These are phyloP conservation scores for Torulaspora indica DNA, from an alignment of 805 yeast species.

Conservation along the genomic window DNA sequence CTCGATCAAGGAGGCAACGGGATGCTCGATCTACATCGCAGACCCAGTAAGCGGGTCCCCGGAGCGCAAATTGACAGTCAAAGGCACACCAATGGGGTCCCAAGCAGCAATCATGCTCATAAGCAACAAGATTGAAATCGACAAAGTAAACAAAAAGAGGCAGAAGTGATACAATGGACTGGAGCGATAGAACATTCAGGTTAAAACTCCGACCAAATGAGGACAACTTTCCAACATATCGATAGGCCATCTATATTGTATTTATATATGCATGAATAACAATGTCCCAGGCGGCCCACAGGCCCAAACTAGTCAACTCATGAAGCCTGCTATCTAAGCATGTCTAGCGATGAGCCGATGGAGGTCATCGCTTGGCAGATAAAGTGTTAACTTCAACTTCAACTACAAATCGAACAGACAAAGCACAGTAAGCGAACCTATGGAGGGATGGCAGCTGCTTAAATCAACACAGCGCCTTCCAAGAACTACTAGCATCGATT, in stretches of 20 bases:
- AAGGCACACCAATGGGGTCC: conserved; percentile 62
- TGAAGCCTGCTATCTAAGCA: not conserved
- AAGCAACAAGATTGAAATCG: conserved; percentile 65
- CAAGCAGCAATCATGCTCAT: conserved; percentile 70
- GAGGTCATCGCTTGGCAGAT: not conserved
- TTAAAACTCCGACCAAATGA: not conserved
- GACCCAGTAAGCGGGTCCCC: conserved; percentile 48
- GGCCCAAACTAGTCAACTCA: not conserved
- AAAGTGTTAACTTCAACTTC: not conserved
- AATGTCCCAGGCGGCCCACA: not conserved
- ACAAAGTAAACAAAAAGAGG: conserved; percentile 45
- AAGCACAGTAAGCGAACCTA: conserved; percentile 2
- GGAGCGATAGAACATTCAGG: no score
- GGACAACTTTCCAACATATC: no score
- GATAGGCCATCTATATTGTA: not conserved
- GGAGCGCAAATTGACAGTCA: conserved; percentile 62
- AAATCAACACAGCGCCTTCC: conserved; percentile 14
- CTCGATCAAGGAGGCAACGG: conserved; percentile 69
- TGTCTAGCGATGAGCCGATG: not conserved
- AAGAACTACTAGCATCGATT: conserved; percentile 8
- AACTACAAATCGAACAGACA: not conserved
- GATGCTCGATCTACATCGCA: conserved; percentile 69
- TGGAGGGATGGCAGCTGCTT: conserved; percentile 14
- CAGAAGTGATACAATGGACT: conserved; percentile 6
- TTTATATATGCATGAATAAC: not conserved